Evolutionary conservation across 305 asterid genomes (phyloP), one percentile per base, ranked within the genome.

Genomic region (Andrographis paniculata): DNA sequence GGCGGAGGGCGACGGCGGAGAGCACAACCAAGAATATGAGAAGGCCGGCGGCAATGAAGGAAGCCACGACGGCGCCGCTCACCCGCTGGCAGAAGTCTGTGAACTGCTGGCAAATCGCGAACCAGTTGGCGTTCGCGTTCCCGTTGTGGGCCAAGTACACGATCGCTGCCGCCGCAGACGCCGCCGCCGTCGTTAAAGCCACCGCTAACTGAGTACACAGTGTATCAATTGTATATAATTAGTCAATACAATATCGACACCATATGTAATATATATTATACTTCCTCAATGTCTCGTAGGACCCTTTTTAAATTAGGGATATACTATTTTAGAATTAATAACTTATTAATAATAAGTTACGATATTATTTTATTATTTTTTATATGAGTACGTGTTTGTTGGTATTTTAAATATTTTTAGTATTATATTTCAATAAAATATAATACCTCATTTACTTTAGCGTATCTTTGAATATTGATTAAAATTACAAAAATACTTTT

Each of bases 141-240:
- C 93, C 87, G 17, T 77, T 75, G 53, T 77, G 80, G 14, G 93
- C 93, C 21, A 80, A 63, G 70, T 75, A 80, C 42, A 72, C 80
- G 0, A 78, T 73, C 40, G 87, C 72, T 0, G 87, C 78, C 0
- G 87, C 77, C 0, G 84, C 55, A 0, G 79, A 70, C 1, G 85
- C 93, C n/a, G 77, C 93, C 1, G 85, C 79, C 2, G 65, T 71
- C 0, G 80, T 71, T 30, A 75, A 69, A 8, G 69, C 75, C 62
- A 73, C 45, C 73, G 67, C 3, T 30, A 61, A 55, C 87, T 78
- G 42, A 3, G 2, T n/a, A 5, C 2, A 24, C 30, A 8, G 4
- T 3, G 30, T 24, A 24, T 8, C 30, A 24, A 4, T 9, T 1
- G 17, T n/a, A 33, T 12, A 33, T 8, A 12, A 33, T 33, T 10